Conservation (phyloP, 805 yeast species). For the Pichia manshurica region DNA sequence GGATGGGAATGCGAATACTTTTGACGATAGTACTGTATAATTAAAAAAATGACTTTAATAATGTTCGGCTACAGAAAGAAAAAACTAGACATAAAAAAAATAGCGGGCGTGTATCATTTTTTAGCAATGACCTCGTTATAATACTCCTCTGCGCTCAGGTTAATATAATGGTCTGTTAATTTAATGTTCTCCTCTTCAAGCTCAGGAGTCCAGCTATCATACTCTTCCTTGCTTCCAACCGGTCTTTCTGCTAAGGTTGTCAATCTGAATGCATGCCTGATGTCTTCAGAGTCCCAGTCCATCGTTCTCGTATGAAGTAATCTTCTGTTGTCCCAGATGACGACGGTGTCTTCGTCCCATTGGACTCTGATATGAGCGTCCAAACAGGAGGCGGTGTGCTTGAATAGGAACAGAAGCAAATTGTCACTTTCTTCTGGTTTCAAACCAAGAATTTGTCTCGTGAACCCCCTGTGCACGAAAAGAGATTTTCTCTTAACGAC, state of each 20-base stretch:
- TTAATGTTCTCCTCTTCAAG: conserved; percentile 17
- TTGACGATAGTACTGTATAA: conserved; percentile 2
- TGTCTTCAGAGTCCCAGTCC: conserved; percentile 61
- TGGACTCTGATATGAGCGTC: conserved; percentile 65
- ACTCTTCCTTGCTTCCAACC: conserved; percentile 28
- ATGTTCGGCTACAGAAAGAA: not conserved
- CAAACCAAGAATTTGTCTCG: conserved; percentile 63
- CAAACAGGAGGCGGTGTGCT: conserved; percentile 43
- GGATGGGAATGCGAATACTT: conserved; percentile 15
- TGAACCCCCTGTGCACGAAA: conserved; percentile 54
- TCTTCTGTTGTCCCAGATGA: conserved; percentile 74
- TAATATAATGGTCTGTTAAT: conserved; percentile 13
- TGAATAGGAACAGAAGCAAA: conserved; percentile 50
- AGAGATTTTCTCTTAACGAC: conserved; percentile 57
- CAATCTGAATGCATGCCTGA: conserved; percentile 68
- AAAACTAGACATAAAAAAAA: not conserved
- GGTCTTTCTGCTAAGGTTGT: conserved; percentile 77
- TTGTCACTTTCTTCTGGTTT: conserved; percentile 66
- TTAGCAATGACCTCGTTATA: conserved; percentile 9
- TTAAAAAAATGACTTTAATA: not conserved
- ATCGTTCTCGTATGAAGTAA: conserved; percentile 63
- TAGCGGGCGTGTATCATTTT: no score
- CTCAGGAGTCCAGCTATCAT: conserved; percentile 28
- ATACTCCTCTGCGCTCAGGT: conserved; percentile 19
- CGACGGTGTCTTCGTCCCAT: conserved; percentile 68